Evolutionary conservation across 169 alveolate genomes (phyloP).

Genomic region (Sarcocystis neurona): DNA sequence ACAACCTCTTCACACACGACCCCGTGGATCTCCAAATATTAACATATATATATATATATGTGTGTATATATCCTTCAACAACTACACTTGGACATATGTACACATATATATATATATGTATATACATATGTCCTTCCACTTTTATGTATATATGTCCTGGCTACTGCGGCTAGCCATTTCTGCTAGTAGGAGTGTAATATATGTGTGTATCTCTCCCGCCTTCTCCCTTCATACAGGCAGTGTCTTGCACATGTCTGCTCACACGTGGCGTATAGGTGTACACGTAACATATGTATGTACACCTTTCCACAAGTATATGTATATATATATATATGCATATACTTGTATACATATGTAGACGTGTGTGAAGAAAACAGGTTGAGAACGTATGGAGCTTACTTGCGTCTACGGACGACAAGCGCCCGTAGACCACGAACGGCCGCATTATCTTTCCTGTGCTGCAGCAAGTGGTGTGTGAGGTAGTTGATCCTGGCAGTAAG

Average conservation of each 20-base stretch:
- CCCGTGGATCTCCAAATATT: too few relatives aligned
- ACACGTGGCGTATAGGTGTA: not conserved
- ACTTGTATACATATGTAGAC: not conserved
- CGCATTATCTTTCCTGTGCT: conserved; percentile 30
- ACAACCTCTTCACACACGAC: too few relatives aligned
- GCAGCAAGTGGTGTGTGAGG: conserved; percentile 23
- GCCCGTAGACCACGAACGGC: conserved; percentile 28
- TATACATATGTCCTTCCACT: not conserved
- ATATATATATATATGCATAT: not conserved
- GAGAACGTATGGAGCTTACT: too few relatives aligned
- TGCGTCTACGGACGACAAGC: conserved; percentile 45
- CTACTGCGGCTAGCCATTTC: too few relatives aligned
- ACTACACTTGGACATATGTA: not conserved
- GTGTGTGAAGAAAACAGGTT: too few relatives aligned
- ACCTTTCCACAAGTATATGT: not conserved
- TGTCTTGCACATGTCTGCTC: not conserved
- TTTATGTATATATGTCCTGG: too few relatives aligned
- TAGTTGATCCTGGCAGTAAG: not conserved
- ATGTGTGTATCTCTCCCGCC: too few relatives aligned
- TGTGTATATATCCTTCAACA: too few relatives aligned
- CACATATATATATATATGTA: not conserved
- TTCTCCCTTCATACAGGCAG: too few relatives aligned
- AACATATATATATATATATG: too few relatives aligned
- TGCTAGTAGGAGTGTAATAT: too few relatives aligned
- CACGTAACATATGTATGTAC: not conserved